Evolutionary conservation across 345 rosid genomes (phyloP), one percentile per base, ranked within the genome.

Genomic region (Camelina sativa): DNA sequence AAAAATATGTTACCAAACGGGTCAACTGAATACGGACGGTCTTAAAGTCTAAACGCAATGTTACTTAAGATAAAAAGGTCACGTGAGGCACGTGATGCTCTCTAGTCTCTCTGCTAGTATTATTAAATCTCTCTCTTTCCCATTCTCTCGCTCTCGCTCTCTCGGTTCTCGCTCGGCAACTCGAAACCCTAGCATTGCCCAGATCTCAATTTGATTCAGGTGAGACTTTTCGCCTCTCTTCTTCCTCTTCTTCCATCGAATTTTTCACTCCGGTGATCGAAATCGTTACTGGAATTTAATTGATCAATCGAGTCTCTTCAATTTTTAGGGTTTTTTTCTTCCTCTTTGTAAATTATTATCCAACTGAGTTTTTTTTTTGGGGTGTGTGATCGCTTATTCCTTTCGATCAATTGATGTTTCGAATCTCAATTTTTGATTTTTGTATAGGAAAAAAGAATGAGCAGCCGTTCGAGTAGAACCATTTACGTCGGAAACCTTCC

Each of bases 401-500:
- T 47, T 51, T 58, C 32, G 20, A n/a, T 58, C 34, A 11, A 35
- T 52, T 46, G 13, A 60, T 38, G 56, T 19, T 38, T 53, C 44
- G 23, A 50, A 41, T 54, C 3, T 67, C 30, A 41, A 40, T 65
- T 65, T 71, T 71, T 41, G 13, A 9, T 59, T 41, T 51, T 37
- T 17, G 5, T 51, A 0, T 23, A 79, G 80, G 72, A 63, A 64
- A 71, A 28, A 28, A 62, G 65, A 62, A 89, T 89, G 96, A 89
- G 96, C 72, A 85, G 98, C 85, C 91, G 97, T 23, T 81, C 94
- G 4, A 90, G 97, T 72, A 79, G 98, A 63, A 95, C 98, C 37
- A 78, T 95, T 12, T 92, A 92, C 72, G 99, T 95, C 8, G 98
- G 98, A n/a, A 95, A 95, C 82, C 95, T 95, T 47, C 99, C 99